phyloP scores from a whole-genome alignment of 75 land plant genomes.

The Cupressus sempervirens region DNA sequence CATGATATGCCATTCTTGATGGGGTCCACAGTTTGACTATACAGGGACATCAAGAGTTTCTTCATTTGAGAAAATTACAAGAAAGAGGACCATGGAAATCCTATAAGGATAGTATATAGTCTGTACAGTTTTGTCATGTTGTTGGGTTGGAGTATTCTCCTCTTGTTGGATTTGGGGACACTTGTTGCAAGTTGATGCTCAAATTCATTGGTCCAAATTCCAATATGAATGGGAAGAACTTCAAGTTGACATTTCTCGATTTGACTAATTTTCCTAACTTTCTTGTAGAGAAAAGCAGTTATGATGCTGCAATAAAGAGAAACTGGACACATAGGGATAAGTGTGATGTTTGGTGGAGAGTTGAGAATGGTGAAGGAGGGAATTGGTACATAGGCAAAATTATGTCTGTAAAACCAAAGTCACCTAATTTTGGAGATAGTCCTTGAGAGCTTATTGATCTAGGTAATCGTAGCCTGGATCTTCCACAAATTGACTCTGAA shows the following conservation, averaged over 20 bases:
- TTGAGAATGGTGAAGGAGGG: constrained; percentile 73
- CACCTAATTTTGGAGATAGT: constrained; percentile 72
- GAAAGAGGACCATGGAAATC: constrained; percentile 71
- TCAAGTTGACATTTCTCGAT: constrained; percentile 75
- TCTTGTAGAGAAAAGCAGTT: constrained; percentile 74
- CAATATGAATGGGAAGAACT: constrained; percentile 31
- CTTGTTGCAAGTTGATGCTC: constrained; percentile 76
- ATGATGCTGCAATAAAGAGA: constrained; percentile 60
- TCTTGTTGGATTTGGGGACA: constrained; percentile 72
- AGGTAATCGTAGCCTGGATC: constrained; percentile 46
- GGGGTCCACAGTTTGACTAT: too few species aligned
- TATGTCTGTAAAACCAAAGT: constrained; percentile 58
- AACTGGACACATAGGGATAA: constrained; percentile 83
- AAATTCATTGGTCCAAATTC: constrained; percentile 55
- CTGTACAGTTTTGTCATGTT: constrained; percentile 81
- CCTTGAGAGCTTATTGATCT: constrained; percentile 94
- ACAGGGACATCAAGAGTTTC: constrained; percentile 93
- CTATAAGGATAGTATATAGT: constrained; percentile 32
- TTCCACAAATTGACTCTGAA: constrained; percentile 57
- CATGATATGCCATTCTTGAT: too few species aligned
- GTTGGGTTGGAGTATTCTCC: constrained; percentile 56
- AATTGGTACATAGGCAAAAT: constrained; percentile 86
- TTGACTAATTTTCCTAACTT: constrained; percentile 74
- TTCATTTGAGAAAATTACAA: constrained; percentile 20
- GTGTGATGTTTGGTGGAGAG: constrained; percentile 95